phyloP scores from a whole-genome alignment of 2,329 filamentous ascomycete species.

The Hirsutella rhossiliensis region DNA sequence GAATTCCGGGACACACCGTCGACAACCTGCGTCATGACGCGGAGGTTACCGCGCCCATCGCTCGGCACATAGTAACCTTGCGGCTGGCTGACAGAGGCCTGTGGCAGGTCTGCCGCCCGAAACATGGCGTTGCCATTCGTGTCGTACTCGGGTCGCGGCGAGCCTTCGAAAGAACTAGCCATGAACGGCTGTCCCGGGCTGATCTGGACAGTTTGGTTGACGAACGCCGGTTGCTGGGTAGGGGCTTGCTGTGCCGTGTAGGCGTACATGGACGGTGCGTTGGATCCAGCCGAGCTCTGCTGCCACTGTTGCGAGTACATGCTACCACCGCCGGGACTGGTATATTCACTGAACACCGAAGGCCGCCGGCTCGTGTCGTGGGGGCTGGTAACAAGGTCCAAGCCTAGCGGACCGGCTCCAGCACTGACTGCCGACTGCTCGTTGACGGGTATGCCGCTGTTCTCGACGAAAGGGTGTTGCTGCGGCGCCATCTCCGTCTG shows the following conservation, averaged over 20 bases:
- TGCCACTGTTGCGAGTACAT: slow-evolving; percentile 35
- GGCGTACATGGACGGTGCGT: slow-evolving; percentile 30
- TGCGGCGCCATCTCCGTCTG: slow-evolving; percentile 26
- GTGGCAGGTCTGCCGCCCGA: slow-evolving; percentile 17
- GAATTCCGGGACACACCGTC: slow-evolving; percentile 16
- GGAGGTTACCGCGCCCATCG: slow-evolving; percentile 19
- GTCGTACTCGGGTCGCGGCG: slow-evolving; percentile 20
- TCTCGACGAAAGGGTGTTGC: slow-evolving; percentile 28
- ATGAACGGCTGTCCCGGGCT: slow-evolving; percentile 21
- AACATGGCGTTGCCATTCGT: slow-evolving; percentile 19
- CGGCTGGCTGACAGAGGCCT: slow-evolving; percentile 15
- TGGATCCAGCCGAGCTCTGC: slow-evolving; percentile 27
- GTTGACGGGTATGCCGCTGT: slow-evolving; percentile 19
- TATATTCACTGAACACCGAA: slow-evolving; percentile 35
- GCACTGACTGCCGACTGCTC: slow-evolving; percentile 21
- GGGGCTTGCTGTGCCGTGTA: slow-evolving; percentile 28
- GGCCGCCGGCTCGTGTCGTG: slow-evolving; percentile 34
- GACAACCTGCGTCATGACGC: slow-evolving; percentile 15
- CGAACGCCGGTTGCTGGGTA: slow-evolving; percentile 17
- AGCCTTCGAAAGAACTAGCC: slow-evolving; percentile 19
- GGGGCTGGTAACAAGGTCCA: slow-evolving; percentile 33
- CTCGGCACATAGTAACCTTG: slow-evolving; percentile 20
- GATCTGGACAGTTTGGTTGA: slow-evolving; percentile 18
- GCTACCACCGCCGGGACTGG: slow-evolving; percentile 21
- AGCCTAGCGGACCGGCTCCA: slow-evolving; percentile 20